Evolutionary conservation across 495 filamentous ascomycete species (phyloP), one percentile per base, ranked within the genome.

Genomic region (Jackrogersella minutella): DNA sequence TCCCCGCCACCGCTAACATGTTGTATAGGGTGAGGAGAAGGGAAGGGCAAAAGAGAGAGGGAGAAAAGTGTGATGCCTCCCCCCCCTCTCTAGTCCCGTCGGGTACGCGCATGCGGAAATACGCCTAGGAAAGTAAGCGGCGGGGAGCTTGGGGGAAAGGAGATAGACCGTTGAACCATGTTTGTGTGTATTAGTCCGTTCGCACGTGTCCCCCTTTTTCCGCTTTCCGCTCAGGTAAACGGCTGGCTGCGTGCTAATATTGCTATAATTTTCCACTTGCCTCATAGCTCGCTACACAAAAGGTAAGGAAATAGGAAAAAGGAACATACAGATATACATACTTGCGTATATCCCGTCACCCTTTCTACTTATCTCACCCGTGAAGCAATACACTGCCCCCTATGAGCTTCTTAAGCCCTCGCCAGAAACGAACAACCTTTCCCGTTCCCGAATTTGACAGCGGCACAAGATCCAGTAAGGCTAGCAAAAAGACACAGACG

Each of bases 41-140:
- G 4, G 34, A 37, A 37, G n/a, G n/a, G 3, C n/a, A n/a, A n/a
- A n/a, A n/a, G n/a, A n/a, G n/a, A n/a, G n/a, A n/a, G n/a, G n/a
- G n/a, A n/a, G 22, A 7, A 43, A 19, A 43, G 40, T 43, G 19
- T 11, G 40, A 3, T 10, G 40, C 40, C 40, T 46, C 11, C 36
- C n/a, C 33, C 44, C 31, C 30, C 28, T 44, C n/a, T 33, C 31
- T 36, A 40, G 9, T 51, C 39, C 57, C 44, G 43, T 31, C 64
- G 64, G 64, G 44, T 31, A 62, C 52, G 58, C 44, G 43, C 64
- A 67, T 67, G 33, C 26, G 36, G 31, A 53, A 28, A 40, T 31
- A 8, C 30, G 47, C 24, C 14, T n/a, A 8, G 28, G 16, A 44
- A 54, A n/a, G n/a, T n/a, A n/a, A n/a, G n/a, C 39, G 58, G 31